Evolutionary conservation across 2,329 filamentous ascomycete species (phyloP), one percentile per base, ranked within the genome.

Genomic region (Colletotrichum neosansevieriae): DNA sequence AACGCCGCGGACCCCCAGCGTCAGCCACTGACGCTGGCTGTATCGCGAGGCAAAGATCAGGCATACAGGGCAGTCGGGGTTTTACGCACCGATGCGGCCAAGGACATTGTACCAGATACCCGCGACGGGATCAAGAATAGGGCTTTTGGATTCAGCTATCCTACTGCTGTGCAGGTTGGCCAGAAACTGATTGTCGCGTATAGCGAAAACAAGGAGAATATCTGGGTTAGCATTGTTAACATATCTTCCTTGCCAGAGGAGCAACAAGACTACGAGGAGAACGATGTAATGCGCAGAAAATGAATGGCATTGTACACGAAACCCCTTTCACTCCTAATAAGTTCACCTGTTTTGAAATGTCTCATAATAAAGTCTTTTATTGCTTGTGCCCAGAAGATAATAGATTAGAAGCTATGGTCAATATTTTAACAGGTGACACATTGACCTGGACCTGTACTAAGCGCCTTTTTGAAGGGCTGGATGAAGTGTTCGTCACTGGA

Each of bases 121-220:
- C 62, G 73, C 10, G 71, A 71, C 40, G 69, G 70, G 10, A 61
- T 71, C 54, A 74, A 74, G 58, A 71, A 70, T 21, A 53, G 68
- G 24, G 70, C 70, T 1, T 60, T 68, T 10, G 73, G 73, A 2
- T 75, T 74, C 42, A 72, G 70, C 42, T 75, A 74, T 36, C 73
- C 73, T 3, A 70, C 72, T 3, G 73, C 72, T 4, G 60, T 74
- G 17, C 69, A 73, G 15, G 71, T 74, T 10, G 70, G 67, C 3
- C 67, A 71, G 17, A 73, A 70, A 29, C 44, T 75, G 53, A 21
- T 75, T 5, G 67, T 73, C 1, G 67, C 72, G 11, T 75, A 75
- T 45, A 73, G 73, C 34, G 73, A 75, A 69, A 75, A 75, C 19
- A 75, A 75, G 67, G 72, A 75, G 42, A 75, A 75, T 32, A 73